phyloP scores from a whole-genome alignment of 495 filamentous ascomycete genomes.

The Trichodelitschia bisporula region DNA sequence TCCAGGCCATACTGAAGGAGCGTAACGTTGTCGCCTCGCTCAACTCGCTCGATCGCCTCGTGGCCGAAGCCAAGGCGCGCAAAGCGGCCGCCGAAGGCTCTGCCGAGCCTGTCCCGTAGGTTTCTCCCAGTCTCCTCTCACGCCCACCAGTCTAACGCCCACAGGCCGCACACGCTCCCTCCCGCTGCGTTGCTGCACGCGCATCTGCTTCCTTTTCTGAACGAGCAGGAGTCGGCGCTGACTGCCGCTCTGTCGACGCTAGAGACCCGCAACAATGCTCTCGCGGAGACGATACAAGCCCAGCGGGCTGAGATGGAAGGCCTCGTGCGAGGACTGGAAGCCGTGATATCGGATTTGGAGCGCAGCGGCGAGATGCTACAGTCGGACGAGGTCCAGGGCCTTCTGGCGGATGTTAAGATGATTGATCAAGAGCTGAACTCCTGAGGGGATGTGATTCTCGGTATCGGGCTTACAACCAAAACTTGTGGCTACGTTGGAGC shows the following conservation, averaged over 20 bases:
- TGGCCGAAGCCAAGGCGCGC: constrained; percentile 41
- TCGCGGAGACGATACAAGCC: constrained; percentile 33
- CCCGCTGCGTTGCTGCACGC: constrained; percentile 38
- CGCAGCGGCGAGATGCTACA: constrained; percentile 17
- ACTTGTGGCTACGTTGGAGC: too few relatives aligned
- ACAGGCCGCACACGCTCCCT: constrained; percentile 54
- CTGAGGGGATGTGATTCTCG: too few relatives aligned
- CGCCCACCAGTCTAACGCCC: constrained; percentile 1
- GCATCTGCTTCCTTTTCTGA: constrained; percentile 44
- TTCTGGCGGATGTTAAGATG: too few relatives aligned
- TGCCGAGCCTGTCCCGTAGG: too few relatives aligned
- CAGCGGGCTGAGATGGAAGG: constrained; percentile 54
- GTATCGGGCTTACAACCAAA: too few relatives aligned
- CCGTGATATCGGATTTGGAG: constrained; percentile 43
- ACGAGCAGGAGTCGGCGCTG: constrained; percentile 31
- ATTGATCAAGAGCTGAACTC: too few relatives aligned
- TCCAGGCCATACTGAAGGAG: constrained; percentile 47
- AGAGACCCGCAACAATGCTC: constrained; percentile 34
- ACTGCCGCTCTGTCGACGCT: constrained; percentile 33
- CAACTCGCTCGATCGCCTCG: constrained; percentile 60
- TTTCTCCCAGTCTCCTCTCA: constrained; percentile 17
- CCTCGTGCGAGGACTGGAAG: constrained; percentile 38
- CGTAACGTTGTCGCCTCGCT: constrained; percentile 46
- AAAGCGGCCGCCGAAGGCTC: too few relatives aligned
- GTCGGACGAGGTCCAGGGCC: too few relatives aligned